A percentile compares a stretch with the other conserved stretches of the same genome.
Conservation (phyloP, 768 basidiomycete species). For the Lactarius psammicola region DNA sequence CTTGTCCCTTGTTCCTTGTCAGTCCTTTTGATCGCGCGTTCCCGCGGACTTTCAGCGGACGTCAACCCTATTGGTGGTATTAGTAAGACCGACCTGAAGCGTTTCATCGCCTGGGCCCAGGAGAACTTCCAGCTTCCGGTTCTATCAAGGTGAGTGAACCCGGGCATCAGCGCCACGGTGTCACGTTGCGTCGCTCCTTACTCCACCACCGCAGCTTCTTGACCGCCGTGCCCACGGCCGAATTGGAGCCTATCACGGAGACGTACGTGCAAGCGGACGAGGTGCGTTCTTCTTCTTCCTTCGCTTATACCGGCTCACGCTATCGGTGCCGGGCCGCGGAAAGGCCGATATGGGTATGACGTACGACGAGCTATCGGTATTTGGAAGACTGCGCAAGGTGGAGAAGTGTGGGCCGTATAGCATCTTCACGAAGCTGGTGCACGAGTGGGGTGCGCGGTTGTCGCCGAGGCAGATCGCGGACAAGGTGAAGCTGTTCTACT, state of each 20-base stretch:
- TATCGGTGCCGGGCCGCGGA: background rate
- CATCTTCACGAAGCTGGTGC: conserved; percentile 92
- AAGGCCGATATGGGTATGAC: conserved; percentile 99
- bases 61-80: conserved; percentile 98
- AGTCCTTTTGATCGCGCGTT: conserved; percentile 22
- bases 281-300: conserved; percentile 44
- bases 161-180: background rate
- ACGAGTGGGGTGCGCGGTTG: conserved; percentile 87
- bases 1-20: background rate
- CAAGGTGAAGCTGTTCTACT: conserved; percentile 97
- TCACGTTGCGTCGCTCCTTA: background rate
- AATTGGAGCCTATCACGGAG: conserved; percentile 92
- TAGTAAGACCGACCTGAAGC: conserved; percentile 96
- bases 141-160: conserved; percentile 58
- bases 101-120: conserved; percentile 86
- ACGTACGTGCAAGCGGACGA: conserved; percentile 96
- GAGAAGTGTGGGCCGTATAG: conserved; percentile 98
- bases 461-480: conserved; percentile 89
- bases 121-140: conserved; percentile 82
- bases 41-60: conserved; percentile 57
- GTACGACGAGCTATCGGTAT: conserved; percentile 92
- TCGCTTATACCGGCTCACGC: conserved; percentile 7
- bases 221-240: conserved; percentile 89
- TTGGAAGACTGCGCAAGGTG: conserved; percentile 89
- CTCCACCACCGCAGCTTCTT: conserved; percentile 62